phyloP scores from a whole-genome alignment of 495 filamentous ascomycete genomes.

The Penicillium salamii region DNA sequence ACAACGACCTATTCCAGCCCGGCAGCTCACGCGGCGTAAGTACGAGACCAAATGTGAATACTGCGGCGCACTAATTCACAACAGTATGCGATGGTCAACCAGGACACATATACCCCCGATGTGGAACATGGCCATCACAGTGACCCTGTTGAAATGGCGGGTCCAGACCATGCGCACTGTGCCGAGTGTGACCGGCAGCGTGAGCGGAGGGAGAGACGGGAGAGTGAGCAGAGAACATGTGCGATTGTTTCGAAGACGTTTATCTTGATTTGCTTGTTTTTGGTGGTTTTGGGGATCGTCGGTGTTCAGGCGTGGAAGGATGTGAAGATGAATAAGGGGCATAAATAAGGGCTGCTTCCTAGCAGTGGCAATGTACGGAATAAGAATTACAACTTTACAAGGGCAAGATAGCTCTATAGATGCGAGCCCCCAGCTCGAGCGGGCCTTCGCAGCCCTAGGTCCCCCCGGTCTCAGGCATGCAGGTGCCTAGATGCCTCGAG shows the following conservation, averaged over 20 bases:
- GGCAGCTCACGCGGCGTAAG: constrained; percentile 3
- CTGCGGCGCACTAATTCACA: too few species aligned
- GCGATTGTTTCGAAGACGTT: constrained; percentile 10
- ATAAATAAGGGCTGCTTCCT: not conserved
- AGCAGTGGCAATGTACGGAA: too few species aligned
- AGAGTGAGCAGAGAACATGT: constrained; percentile 1
- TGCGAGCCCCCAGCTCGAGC: too few species aligned
- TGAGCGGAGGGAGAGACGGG: constrained; percentile 8
- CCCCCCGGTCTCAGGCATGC: too few species aligned
- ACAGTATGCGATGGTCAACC: constrained; percentile 3
- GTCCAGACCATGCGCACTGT: constrained; percentile 11
- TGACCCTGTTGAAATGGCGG: not conserved
- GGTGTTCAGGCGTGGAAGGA: constrained; percentile 2
- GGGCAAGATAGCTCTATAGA: too few species aligned
- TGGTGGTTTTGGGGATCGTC: constrained; percentile 15
- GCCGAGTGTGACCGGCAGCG: constrained; percentile 12
- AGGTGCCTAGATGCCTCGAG: too few species aligned
- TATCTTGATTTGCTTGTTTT: constrained; percentile 7
- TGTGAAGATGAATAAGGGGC: not conserved
- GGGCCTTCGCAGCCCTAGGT: too few species aligned
- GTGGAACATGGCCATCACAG: not conserved
- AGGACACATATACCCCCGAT: not conserved
- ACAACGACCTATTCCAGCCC: constrained; percentile 11
- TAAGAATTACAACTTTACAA: too few species aligned
- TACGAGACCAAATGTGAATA: too few species aligned